Evolutionary conservation across 2,329 filamentous ascomycete species (phyloP).

Genomic region (Neofusicoccum ribis): DNA sequence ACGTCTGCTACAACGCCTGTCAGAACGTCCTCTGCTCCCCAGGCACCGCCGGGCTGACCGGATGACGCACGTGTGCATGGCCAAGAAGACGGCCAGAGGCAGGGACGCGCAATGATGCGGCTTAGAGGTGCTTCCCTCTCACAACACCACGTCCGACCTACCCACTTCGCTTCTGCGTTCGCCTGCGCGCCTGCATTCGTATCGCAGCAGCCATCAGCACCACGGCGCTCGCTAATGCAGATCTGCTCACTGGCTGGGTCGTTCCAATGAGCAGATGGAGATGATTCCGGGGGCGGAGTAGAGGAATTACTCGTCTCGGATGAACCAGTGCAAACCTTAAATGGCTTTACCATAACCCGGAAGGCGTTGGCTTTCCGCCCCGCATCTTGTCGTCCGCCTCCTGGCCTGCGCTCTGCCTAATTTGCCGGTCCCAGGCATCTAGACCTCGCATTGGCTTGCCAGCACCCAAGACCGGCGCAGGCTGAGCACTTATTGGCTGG

Average conservation of each 20-base stretch:
- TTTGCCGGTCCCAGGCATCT: background rate
- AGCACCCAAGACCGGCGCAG: background rate
- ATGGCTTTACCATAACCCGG: background rate
- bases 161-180: background rate
- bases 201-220: background rate
- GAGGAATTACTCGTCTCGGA: background rate
- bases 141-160: background rate
- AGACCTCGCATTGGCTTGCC: background rate
- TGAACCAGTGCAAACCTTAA: background rate
- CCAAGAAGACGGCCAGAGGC: background rate
- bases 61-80: slow-evolving; percentile 9
- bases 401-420: background rate
- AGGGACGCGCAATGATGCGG: slow-evolving; percentile 15
- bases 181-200: background rate
- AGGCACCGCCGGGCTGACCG: slow-evolving; percentile 5
- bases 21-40: background rate
- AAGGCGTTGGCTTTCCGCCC: background rate
- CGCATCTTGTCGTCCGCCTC: background rate
- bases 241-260: background rate
- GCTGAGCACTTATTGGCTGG: background rate
- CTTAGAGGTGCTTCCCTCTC: background rate
- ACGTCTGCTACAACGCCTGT: background rate
- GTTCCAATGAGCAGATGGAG: background rate
- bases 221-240: background rate
- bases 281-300: background rate